Conservation (phyloP, 2,329 filamentous ascomycete genomes). For the Nigrograna mackinnonii region DNA sequence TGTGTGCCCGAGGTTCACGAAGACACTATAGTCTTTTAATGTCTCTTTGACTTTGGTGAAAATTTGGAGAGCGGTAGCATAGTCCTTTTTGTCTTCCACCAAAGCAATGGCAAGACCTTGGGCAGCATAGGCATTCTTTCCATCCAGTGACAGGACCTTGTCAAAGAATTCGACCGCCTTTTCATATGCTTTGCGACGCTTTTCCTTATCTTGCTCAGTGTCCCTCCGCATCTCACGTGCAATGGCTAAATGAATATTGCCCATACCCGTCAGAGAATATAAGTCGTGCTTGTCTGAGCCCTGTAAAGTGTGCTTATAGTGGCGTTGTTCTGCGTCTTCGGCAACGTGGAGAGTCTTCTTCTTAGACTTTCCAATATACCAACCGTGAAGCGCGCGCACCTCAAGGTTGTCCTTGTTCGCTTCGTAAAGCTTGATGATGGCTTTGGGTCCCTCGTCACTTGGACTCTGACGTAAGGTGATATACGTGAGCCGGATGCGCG, state of each 20-base stretch:
- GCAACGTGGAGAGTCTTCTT: slow-evolving; percentile 79
- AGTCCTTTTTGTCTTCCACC: slow-evolving; percentile 92
- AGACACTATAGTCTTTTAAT: slow-evolving; percentile 83
- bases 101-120: slow-evolving; percentile 95
- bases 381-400: slow-evolving; percentile 89
- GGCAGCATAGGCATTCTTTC: slow-evolving; percentile 93
- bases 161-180: slow-evolving; percentile 98
- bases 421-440: slow-evolving; percentile 83
- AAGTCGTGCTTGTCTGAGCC: slow-evolving; percentile 91
- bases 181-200: slow-evolving; percentile 82
- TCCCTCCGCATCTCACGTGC: slow-evolving; percentile 94
- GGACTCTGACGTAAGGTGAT: slow-evolving; percentile 82
- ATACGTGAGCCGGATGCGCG: slow-evolving; percentile 84
- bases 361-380: slow-evolving; percentile 90
- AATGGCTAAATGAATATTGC: slow-evolving; percentile 85
- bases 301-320: slow-evolving; percentile 95
- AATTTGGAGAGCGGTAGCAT: slow-evolving; percentile 78
- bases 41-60: slow-evolving; percentile 91
- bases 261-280: slow-evolving; percentile 97
- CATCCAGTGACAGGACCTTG: slow-evolving; percentile 92
- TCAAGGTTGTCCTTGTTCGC: slow-evolving; percentile 84
- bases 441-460: slow-evolving; percentile 83
- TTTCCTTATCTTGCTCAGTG: slow-evolving; percentile 87
- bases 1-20: slow-evolving; percentile 90
- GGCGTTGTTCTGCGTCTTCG: slow-evolving; percentile 88